phyloP scores from a whole-genome alignment of 1,284 basidiomycete species.

The Cutaneotrichosporon mucoides region DNA sequence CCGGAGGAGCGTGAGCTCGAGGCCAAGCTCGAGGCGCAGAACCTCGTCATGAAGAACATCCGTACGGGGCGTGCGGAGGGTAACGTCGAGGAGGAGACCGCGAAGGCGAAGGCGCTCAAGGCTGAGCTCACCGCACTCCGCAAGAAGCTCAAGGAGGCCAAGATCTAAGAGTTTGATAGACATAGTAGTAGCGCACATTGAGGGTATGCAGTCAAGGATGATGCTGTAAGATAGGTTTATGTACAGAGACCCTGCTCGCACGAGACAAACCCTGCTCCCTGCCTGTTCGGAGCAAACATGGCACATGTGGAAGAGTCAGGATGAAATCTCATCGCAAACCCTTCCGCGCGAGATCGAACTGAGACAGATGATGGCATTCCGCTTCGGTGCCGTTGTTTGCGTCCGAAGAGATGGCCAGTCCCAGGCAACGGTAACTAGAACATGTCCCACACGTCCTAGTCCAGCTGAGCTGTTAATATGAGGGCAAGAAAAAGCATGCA shows the following conservation, averaged over 20 bases:
- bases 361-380: neutral
- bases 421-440: too few species aligned
- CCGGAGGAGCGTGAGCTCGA: constrained; percentile 49
- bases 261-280: neutral
- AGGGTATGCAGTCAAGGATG: neutral
- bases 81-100: constrained; percentile 52
- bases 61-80: constrained; percentile 61
- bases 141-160: constrained; percentile 42
- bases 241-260: neutral
- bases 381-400: too few species aligned
- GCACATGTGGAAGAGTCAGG: neutral
- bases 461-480: too few species aligned
- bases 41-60: constrained; percentile 62
- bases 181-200: neutral
- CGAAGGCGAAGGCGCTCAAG: constrained; percentile 58
- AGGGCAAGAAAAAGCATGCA: too few species aligned
- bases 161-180: constrained; percentile 9
- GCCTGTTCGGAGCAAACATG: neutral
- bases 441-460: too few species aligned
- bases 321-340: neutral
- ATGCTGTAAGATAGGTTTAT: too few species aligned
- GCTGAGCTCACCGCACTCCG: constrained; percentile 58
- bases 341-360: neutral
- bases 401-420: too few species aligned
- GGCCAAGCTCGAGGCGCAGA: constrained; percentile 69